phyloP scores from a whole-genome alignment of 208 protist genomes.

The Acanthamoeba divionensis region DNA sequence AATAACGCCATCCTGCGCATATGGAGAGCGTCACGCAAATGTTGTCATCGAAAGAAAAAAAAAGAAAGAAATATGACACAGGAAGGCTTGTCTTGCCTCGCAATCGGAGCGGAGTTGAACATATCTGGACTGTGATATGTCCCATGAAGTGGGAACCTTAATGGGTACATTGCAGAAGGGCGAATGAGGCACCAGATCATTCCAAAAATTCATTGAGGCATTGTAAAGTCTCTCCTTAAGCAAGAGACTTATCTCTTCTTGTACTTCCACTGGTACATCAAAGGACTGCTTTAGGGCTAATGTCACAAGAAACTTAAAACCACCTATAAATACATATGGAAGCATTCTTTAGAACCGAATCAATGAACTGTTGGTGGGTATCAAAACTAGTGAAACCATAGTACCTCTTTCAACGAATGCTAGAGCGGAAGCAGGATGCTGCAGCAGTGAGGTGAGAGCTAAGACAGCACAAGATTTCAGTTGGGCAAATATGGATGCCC shows the following conservation, averaged over 20 bases:
- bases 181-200: conserved; percentile 6
- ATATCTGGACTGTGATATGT: neutral
- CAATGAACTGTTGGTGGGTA: too few species aligned
- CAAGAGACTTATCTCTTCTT: neutral
- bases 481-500: conserved; percentile 5
- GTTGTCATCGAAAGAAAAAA: too few species aligned
- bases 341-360: neutral
- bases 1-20: too few species aligned
- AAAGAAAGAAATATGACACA: too few species aligned
- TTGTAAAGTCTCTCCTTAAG: neutral
- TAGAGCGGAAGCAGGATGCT: neutral
- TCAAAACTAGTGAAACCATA: too few species aligned
- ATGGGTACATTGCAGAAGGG: conserved; percentile 41
- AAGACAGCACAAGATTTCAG: conserved; percentile 30
- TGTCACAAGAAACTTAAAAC: neutral
- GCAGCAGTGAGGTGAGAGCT: neutral
- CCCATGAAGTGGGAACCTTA: neutral
- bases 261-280: neutral
- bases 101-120: too few species aligned
- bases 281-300: neutral
- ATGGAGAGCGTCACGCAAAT: too few species aligned
- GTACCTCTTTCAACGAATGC: conserved; percentile 38
- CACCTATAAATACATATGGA: neutral
- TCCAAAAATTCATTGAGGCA: neutral
- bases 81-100: too few species aligned